Conservation (phyloP, 1,284 basidiomycete species). For the Entoloma clypeatum region DNA sequence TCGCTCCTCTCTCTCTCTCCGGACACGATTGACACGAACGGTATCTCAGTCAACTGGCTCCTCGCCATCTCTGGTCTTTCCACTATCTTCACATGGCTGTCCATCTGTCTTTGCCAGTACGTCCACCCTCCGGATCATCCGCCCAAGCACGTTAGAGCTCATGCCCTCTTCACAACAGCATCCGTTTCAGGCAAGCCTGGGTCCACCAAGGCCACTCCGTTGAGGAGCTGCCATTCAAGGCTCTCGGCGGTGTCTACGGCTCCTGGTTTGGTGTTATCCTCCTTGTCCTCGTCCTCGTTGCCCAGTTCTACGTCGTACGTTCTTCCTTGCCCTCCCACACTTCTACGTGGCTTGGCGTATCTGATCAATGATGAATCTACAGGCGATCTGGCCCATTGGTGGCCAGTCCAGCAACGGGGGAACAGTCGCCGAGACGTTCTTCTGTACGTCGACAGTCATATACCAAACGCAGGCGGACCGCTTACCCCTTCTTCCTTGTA, state of each 20-base stretch:
- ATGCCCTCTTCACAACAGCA: conserved; percentile 26
- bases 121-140: conserved; percentile 20
- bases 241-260: conserved; percentile 39
- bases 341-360: background rate
- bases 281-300: conserved; percentile 36
- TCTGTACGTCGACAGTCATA: conserved; percentile 28
- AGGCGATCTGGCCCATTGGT: conserved; percentile 40
- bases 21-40: background rate
- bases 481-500: background rate
- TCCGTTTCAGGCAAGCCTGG: conserved; percentile 43
- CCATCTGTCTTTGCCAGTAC: conserved; percentile 44
- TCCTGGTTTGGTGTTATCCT: conserved; percentile 42
- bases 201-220: conserved; percentile 39
- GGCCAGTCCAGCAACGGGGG: conserved; percentile 25
- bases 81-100: conserved; percentile 40
- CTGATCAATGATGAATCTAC: background rate
- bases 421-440: conserved; percentile 33
- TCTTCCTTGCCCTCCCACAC: background rate
- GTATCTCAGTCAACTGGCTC: conserved; percentile 37
- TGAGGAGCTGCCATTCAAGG: conserved; percentile 41
- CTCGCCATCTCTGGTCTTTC: conserved; percentile 41
- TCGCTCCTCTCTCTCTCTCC: background rate
- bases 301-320: conserved; percentile 42
- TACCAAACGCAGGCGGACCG: background rate
- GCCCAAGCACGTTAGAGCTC: too few relatives aligned